Percentiles rank a stretch among this genome's conserved stretches.
Conservation (phyloP, 441 rosid species). For the Euphorbia schlechtendalii region DNA sequence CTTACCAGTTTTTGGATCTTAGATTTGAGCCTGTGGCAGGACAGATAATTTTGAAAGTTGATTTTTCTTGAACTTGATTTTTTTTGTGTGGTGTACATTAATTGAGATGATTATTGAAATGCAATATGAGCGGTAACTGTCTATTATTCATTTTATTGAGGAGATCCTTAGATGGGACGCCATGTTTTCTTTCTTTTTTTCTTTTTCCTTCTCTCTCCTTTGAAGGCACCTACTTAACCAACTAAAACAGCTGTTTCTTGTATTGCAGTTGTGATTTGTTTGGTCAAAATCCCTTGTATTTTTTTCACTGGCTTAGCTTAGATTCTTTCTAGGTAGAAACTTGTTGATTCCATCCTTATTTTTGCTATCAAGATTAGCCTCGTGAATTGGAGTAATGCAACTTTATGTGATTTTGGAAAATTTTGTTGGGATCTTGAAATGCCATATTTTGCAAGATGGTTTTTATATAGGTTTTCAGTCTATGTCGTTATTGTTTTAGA, state of each 20-base stretch:
- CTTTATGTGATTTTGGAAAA: not conserved
- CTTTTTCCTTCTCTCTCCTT: not conserved
- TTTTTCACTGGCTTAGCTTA: not conserved
- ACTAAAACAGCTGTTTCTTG: not conserved
- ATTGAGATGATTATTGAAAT: not conserved
- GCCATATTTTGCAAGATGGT: not conserved
- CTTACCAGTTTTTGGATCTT: not conserved
- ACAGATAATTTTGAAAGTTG: not conserved
- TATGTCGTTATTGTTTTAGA: not conserved
- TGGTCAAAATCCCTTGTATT: not conserved
- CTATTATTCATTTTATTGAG: not conserved
- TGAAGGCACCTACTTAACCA: not conserved
- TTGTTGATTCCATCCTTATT: conserved; percentile 4
- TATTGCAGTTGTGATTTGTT: not conserved
- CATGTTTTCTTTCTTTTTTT: not conserved
- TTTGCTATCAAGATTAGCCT: not conserved
- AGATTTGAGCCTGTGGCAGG: not conserved
- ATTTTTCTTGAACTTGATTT: not conserved
- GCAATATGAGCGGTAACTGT: not conserved
- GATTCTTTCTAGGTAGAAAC: not conserved
- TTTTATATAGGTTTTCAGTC: not conserved
- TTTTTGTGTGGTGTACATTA: not conserved
- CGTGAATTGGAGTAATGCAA: not conserved
- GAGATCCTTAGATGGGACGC: conserved; percentile 1
- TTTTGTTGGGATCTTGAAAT: not conserved